A percentile compares a stretch with the other conserved stretches of the same genome.
phyloP scores from a whole-genome alignment of 805 yeast genomes.

The Maudiozyma saulgeensis region DNA sequence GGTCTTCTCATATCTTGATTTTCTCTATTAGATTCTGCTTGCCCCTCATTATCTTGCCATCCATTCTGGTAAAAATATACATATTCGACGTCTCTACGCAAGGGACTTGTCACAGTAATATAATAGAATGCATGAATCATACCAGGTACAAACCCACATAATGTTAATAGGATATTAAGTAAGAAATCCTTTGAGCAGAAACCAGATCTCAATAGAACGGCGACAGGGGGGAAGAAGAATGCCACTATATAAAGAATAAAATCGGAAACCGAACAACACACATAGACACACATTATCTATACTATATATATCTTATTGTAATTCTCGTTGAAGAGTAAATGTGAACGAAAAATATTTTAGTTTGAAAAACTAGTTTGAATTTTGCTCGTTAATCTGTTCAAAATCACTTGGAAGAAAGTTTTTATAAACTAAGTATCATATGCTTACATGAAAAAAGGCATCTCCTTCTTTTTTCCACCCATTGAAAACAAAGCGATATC shows the following conservation, averaged over 20 bases:
- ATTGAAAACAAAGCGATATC: no score
- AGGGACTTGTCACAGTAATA: slow-evolving; percentile 30
- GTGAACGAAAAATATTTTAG: no score
- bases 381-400: no score
- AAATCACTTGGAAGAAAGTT: no score
- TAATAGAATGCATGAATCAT: slow-evolving; percentile 52
- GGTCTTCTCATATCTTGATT: not conserved
- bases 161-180: slow-evolving; percentile 54
- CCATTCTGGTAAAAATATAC: slow-evolving; percentile 26
- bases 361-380: no score
- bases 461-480: no score
- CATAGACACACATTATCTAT: slow-evolving; percentile 7
- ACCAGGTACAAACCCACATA: slow-evolving; percentile 72
- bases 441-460: no score
- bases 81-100: slow-evolving; percentile 18
- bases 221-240: slow-evolving; percentile 63
- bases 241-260: slow-evolving; percentile 50
- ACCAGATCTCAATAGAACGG: slow-evolving; percentile 61
- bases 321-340: no score
- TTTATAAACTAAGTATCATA: no score
- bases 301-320: no score
- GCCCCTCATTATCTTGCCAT: slow-evolving; percentile 24
- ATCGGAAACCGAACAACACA: slow-evolving; percentile 35
- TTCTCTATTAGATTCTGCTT: slow-evolving; percentile 2
- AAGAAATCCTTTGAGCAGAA: slow-evolving; percentile 44